Evolutionary conservation across 176 grass and related monocot species (phyloP).

Genomic region (Ananas comosus): DNA sequence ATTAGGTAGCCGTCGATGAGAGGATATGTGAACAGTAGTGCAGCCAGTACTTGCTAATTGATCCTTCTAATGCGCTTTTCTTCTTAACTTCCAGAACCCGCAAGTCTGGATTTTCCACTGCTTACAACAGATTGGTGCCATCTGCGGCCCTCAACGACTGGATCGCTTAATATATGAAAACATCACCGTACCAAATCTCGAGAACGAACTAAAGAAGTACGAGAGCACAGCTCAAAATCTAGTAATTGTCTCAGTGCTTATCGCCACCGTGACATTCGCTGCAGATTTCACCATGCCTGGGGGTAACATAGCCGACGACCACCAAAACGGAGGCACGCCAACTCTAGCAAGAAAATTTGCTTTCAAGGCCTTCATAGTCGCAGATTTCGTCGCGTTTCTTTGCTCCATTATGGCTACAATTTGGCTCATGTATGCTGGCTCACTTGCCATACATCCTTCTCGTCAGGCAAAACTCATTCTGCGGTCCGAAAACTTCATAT

Average conservation of each 20-base stretch:
- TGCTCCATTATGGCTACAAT: constrained; percentile 30
- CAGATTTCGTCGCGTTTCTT: constrained; percentile 26
- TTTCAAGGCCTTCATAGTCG: constrained; percentile 28
- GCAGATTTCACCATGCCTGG: constrained; percentile 26
- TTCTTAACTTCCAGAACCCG: neutral
- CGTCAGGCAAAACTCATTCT: constrained; percentile 9
- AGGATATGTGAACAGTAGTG: no score
- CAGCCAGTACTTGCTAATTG: neutral
- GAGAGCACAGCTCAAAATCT: constrained; percentile 25
- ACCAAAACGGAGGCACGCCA: neutral
- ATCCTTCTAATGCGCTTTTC: neutral
- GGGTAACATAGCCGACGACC: neutral
- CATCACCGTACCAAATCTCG: neutral
- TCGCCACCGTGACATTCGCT: constrained; percentile 31
- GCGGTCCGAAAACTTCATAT: constrained; percentile 16
- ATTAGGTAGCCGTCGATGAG: no score
- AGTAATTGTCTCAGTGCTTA: constrained; percentile 31
- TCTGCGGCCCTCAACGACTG: constrained; percentile 13
- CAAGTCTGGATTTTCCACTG: neutral
- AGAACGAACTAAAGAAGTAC: constrained; percentile 29
- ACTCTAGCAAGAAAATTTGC: constrained; percentile 5
- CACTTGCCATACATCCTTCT: constrained; percentile 22
- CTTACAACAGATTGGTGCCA: constrained; percentile 4
- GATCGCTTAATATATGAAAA: constrained; percentile 11
- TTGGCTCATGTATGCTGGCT: constrained; percentile 28